Evolutionary conservation across 2,329 filamentous ascomycete species (phyloP).

Genomic region (Verticillium isaacii): DNA sequence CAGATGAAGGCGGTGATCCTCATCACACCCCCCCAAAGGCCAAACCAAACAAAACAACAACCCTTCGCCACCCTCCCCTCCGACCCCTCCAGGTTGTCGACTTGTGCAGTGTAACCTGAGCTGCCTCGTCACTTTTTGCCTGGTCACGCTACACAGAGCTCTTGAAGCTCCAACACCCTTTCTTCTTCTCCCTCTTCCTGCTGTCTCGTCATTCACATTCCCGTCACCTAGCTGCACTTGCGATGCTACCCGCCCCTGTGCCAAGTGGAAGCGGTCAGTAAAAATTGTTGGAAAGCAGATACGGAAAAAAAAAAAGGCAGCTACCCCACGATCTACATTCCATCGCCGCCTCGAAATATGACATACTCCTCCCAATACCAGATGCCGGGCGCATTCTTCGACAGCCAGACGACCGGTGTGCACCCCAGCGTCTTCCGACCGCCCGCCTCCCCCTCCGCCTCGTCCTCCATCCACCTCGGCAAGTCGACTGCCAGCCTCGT

Average conservation of each 20-base stretch:
- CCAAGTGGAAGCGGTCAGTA: not conserved
- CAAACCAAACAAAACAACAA: not conserved
- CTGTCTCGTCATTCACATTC: not conserved
- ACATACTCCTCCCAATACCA: slow-evolving; percentile 24
- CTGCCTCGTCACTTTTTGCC: not conserved
- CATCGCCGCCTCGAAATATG: slow-evolving; percentile 13
- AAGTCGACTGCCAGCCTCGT: slow-evolving; percentile 33
- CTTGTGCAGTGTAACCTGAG: not conserved
- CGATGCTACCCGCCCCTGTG: not conserved
- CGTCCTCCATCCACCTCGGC: slow-evolving; percentile 22
- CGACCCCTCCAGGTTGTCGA: not conserved
- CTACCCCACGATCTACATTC: not conserved
- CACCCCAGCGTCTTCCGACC: slow-evolving; percentile 44
- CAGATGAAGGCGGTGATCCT: not conserved
- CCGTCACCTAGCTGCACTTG: not conserved
- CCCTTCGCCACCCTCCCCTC: not conserved
- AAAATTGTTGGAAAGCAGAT: not conserved
- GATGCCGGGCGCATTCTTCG: slow-evolving; percentile 30
- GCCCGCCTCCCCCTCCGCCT: slow-evolving; percentile 27
- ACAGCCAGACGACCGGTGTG: slow-evolving; percentile 23
- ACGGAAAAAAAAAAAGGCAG: not conserved
- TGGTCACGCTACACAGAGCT: not conserved
- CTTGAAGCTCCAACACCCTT: not conserved
- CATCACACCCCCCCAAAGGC: not conserved
- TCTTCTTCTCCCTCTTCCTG: not conserved